These are phyloP conservation scores for Vicia sativa DNA, from an alignment of 306 rosid genomes.

Conservation along the genomic window DNA sequence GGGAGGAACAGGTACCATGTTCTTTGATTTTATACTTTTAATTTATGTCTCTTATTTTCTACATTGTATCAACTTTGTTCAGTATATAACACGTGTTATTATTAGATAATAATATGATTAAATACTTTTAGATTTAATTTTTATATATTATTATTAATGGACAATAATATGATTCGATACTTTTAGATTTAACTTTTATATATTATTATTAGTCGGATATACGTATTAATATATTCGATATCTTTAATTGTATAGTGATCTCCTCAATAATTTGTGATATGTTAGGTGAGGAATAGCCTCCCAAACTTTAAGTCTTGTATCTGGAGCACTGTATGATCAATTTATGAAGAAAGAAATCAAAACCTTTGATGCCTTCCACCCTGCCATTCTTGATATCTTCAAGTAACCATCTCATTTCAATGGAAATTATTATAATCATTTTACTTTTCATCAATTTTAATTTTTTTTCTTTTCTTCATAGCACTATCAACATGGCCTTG, in stretches of 20 bases:
- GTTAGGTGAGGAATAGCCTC: constrained; percentile 38
- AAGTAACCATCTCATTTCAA: constrained; percentile 44
- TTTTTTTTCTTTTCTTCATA: constrained; percentile 17
- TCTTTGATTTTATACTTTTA: constrained; percentile 1
- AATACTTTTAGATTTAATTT: no score
- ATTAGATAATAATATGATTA: neutral
- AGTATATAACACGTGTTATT: neutral
- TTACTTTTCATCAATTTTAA: neutral
- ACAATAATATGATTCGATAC: no score
- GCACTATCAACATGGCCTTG: constrained; percentile 58
- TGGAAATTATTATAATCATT: neutral
- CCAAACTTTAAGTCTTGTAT: constrained; percentile 22
- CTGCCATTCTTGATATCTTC: constrained; percentile 65
- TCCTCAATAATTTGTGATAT: constrained; percentile 14
- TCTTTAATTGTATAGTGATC: neutral
- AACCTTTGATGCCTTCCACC: constrained; percentile 40
- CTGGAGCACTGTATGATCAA: constrained; percentile 44
- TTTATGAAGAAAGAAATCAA: constrained; percentile 37
- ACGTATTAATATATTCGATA: neutral
- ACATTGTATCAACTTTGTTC: fast-evolving
- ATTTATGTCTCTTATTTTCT: neutral
- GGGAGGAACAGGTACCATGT: constrained; percentile 51
- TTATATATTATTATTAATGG: neutral
- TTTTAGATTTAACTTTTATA: no score
- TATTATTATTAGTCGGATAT: no score